Conservation (phyloP, 192 early-diverging fungal species). For the Coemansia sp. region DNA sequence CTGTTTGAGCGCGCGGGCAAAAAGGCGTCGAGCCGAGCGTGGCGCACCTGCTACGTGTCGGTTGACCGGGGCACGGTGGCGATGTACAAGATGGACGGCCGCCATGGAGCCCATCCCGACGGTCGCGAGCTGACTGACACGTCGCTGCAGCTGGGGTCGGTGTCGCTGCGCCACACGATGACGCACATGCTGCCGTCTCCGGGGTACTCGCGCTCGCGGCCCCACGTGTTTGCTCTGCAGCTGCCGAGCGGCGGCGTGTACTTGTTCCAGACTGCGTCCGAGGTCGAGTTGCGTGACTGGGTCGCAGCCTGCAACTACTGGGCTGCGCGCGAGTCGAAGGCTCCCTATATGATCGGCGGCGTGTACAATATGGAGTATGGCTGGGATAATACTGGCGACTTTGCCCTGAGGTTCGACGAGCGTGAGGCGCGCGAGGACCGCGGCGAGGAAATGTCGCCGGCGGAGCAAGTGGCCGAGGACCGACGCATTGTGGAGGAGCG, state of each 20-base stretch:
- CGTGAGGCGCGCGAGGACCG: slow-evolving; percentile 47
- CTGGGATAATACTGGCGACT: slow-evolving; percentile 72
- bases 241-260: slow-evolving; percentile 82
- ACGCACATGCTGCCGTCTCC: slow-evolving; percentile 83
- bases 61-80: slow-evolving; percentile 77
- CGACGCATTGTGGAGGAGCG: slow-evolving; percentile 43
- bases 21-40: slow-evolving; percentile 83
- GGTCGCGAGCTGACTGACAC: slow-evolving; percentile 58
- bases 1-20: slow-evolving; percentile 73
- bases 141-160: slow-evolving; percentile 57
- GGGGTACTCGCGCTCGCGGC: slow-evolving; percentile 77
- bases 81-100: slow-evolving; percentile 77
- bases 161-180: slow-evolving; percentile 79
- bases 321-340: slow-evolving; percentile 89
- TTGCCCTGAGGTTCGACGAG: slow-evolving; percentile 49
- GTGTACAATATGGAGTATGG: slow-evolving; percentile 94
- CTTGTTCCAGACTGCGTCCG: slow-evolving; percentile 82
- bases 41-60: slow-evolving; percentile 80
- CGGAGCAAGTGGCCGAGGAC: slow-evolving; percentile 45
- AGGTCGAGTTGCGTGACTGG: slow-evolving; percentile 81
- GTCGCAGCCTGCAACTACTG: slow-evolving; percentile 90
- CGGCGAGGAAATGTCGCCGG: slow-evolving; percentile 28
- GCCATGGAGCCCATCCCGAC: slow-evolving; percentile 48
- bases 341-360: slow-evolving; percentile 82
- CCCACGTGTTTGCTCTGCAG: slow-evolving; percentile 85